Evolutionary conservation across 345 rosid species (phyloP).

Genomic region (Toxicodendron radicans): DNA sequence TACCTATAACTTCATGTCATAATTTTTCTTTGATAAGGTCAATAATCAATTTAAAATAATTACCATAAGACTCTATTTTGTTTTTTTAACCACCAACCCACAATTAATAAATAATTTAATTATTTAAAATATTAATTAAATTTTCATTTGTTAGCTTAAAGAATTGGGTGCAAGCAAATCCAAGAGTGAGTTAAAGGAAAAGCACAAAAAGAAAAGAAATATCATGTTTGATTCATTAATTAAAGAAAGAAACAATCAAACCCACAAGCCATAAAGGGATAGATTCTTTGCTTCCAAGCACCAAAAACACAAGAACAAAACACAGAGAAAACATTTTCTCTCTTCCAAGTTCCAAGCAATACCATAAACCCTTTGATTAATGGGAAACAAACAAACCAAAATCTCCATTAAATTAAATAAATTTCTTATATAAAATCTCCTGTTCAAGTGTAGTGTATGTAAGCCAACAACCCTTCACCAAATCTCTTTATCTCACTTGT

Average conservation of each 20-base stretch:
- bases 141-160: not conserved
- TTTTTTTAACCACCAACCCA: too few species aligned
- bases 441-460: constrained; percentile 26
- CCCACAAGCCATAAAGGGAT: constrained; percentile 7
- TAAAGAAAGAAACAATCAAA: not conserved
- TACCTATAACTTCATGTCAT: not conserved
- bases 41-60: too few species aligned
- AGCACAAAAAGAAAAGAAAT: not conserved
- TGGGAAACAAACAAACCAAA: constrained; percentile 10
- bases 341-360: not conserved
- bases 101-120: too few species aligned
- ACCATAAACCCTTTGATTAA: not conserved
- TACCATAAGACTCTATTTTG: too few species aligned
- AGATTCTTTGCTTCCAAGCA: constrained; percentile 52
- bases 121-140: not conserved
- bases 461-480: constrained; percentile 42
- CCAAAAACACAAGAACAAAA: constrained; percentile 8
- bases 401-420: not conserved
- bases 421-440: not conserved
- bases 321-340: constrained; percentile 3
- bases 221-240: not conserved
- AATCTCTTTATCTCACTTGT: constrained; percentile 3
- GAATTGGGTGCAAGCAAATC: constrained; percentile 4
- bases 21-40: not conserved
- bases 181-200: not conserved